These are phyloP conservation scores for Chiua sp. DNA, from an alignment of 1,284 basidiomycete species.

Conservation along the genomic window DNA sequence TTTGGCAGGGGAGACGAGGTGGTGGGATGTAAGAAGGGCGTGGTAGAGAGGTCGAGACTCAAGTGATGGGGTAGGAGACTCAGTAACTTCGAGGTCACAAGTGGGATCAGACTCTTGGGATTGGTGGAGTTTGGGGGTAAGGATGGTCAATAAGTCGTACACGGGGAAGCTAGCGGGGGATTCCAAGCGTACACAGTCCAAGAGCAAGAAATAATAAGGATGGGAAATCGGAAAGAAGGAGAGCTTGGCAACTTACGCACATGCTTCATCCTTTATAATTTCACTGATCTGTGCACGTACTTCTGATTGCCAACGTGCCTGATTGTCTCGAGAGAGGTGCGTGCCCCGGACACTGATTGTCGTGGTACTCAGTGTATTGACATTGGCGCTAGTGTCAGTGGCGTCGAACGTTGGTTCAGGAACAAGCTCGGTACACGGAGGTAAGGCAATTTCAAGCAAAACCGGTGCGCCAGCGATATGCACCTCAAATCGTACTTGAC, in stretches of 20 bases:
- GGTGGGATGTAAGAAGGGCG: constrained; percentile 40
- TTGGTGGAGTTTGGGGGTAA: not conserved
- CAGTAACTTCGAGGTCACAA: not conserved
- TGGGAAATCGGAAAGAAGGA: not conserved
- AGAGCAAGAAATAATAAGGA: not conserved
- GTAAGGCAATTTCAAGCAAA: not conserved
- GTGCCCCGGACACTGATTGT: not conserved
- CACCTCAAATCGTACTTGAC: not conserved
- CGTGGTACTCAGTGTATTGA: not conserved
- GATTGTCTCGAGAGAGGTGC: not conserved
- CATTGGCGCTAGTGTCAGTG: too few relatives aligned
- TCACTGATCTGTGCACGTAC: not conserved
- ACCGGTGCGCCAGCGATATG: not conserved
- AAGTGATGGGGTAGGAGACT: not conserved
- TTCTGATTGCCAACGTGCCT: not conserved
- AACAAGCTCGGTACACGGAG: not conserved
- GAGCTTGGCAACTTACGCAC: not conserved
- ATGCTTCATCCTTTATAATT: not conserved
- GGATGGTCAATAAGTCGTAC: not conserved
- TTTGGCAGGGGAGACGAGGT: constrained; percentile 72
- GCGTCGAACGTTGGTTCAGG: too few relatives aligned
- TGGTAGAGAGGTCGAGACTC: not conserved
- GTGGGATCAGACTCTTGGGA: not conserved
- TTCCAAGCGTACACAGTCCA: not conserved
- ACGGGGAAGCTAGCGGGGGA: not conserved